phyloP scores from a whole-genome alignment of 176 grass and related monocot species.

The Lolium rigidum region DNA sequence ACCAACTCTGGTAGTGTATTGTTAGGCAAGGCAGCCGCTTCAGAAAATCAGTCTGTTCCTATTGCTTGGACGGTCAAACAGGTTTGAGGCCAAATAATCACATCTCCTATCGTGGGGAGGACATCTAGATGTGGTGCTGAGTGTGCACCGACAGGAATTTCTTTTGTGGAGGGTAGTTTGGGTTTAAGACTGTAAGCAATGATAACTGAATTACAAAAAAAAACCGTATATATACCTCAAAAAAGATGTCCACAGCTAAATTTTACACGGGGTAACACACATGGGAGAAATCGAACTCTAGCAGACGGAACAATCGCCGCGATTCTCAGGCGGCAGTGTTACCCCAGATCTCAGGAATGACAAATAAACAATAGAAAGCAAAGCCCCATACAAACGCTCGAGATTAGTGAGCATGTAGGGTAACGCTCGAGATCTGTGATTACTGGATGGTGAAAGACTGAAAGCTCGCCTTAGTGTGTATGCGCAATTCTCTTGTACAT shows the following conservation, averaged over 20 bases:
- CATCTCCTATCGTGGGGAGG: too few relatives aligned
- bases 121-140: too few relatives aligned
- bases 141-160: too few relatives aligned
- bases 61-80: neutral
- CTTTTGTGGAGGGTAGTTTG: neutral
- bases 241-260: neutral
- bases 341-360: neutral
- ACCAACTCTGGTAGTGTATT: neutral
- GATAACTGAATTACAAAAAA: neutral
- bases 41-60: neutral
- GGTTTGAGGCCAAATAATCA: neutral
- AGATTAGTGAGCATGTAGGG: neutral
- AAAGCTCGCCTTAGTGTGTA: neutral
- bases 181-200: neutral
- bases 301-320: neutral
- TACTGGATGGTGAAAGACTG: neutral
- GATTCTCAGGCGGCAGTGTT: neutral
- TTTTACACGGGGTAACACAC: neutral
- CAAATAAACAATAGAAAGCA: neutral
- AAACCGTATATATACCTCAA: neutral
- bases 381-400: conserved; percentile 8
- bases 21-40: neutral
- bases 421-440: too few relatives aligned
- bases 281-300: neutral
- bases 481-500: too few relatives aligned